Conservation (phyloP, 768 basidiomycete genomes). For the Suillus plorans region DNA sequence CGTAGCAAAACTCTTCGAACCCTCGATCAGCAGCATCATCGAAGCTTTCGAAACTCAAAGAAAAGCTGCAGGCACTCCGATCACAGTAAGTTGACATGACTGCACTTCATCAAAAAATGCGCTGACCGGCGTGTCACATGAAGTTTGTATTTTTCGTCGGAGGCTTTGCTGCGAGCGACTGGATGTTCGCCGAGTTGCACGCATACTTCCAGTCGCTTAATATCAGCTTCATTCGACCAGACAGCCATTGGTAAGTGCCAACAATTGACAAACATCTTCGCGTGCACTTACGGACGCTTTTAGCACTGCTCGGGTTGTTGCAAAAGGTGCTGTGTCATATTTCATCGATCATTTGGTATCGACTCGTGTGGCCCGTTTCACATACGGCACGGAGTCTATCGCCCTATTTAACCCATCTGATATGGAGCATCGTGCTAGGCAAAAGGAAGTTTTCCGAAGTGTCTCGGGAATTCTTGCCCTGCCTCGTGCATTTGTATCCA, state of each 20-base stretch:
- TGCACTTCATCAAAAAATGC: not conserved
- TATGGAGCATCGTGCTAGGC: constrained; percentile 41
- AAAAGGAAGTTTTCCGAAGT: constrained; percentile 30
- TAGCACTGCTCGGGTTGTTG: constrained; percentile 51
- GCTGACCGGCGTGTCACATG: not conserved
- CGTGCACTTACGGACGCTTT: constrained; percentile 11
- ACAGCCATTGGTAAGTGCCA: constrained; percentile 50
- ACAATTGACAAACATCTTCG: not conserved
- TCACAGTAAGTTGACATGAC: constrained; percentile 28
- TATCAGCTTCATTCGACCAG: constrained; percentile 48
- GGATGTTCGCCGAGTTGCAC: constrained; percentile 45
- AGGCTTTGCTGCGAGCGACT: constrained; percentile 52
- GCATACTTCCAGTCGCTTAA: constrained; percentile 35
- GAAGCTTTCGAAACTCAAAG: constrained; percentile 35
- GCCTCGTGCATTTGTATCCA: constrained; percentile 41
- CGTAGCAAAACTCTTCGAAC: constrained; percentile 44
- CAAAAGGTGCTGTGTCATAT: constrained; percentile 47
- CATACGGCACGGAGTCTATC: constrained; percentile 46
- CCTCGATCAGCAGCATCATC: constrained; percentile 38
- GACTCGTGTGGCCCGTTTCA: constrained; percentile 45
- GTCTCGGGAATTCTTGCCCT: constrained; percentile 40
- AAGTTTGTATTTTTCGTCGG: constrained; percentile 51
- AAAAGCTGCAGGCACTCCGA: constrained; percentile 26
- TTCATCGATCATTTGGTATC: constrained; percentile 49
- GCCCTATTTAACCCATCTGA: constrained; percentile 34